Evolutionary conservation across 306 rosid species (phyloP), one percentile per base, ranked within the genome.

Genomic region (Lathyrus aphaca): DNA sequence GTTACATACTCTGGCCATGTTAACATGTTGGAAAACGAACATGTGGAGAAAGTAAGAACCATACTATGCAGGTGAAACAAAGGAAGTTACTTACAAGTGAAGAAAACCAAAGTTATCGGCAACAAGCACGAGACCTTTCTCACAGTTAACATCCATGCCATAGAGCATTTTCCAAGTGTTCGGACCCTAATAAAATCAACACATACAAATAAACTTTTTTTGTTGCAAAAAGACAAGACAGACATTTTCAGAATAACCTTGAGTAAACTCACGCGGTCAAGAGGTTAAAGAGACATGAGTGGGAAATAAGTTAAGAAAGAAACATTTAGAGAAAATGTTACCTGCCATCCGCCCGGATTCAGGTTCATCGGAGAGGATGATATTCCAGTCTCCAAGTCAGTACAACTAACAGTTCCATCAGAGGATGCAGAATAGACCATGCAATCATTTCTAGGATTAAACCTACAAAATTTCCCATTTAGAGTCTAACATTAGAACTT

Each of bases 301-400:
- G 15, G 19, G 15, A 23, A 43, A 51, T 3, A 23, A 30, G 39
- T 45, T 51, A 60, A 13, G 50, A 49, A 66, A 45, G 15, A 46
- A 39, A 57, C 9, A 38, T 18, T 23, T 40, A 21, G 38, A 46
- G 16, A 60, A 53, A 15, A 14, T 8, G 30, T 54, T 60, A 92
- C 98, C 96, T 75, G 98, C 98, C 97, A 93, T 55, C 98, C 98
- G 15, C 17, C 88, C 46, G 97, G 98, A 63, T 90, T 93, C 64
- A 88, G 81, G 78, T 93, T 81, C 90, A 93, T 77, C 30, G 69
- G 77, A 39, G 90, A 70, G 35, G 69, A 79, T 38, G 98, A 81
- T 74, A 93, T 81, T 55, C 98, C 98, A 17, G 97, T 93, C 84
- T 90, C 98, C 75, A 90, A 56, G 71, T 93, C 98, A 39, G 86